Base-by-base conservation (phyloP, 768 basidiomycete genomes). In the Xerocomus spinulosus region DNA sequence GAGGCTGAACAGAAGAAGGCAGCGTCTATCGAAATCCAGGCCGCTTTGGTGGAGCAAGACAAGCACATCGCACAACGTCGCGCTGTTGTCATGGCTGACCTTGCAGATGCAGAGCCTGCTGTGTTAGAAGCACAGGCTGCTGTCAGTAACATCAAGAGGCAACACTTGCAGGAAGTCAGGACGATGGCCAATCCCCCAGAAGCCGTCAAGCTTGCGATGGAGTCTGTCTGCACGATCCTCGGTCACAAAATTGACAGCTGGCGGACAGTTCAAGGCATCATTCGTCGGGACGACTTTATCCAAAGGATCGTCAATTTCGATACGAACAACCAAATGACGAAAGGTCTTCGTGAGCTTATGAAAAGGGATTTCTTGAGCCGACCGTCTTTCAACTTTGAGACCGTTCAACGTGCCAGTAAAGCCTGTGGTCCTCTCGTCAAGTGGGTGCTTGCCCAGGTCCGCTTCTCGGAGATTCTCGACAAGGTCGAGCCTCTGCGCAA, bases 121-220 rank as follows among this genome's bases (percentile, higher is more conserved):
- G 96, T 99, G 25, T 67, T 89, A 18, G 94, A 98, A 13, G 96
- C 96, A 18, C 87, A 96, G 62, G 70, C 90, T 3, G 96, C 96
- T n/a, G 96, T 99, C 60, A 90, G 87, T 57, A 95, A 86, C 64
- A 98, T 99, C 75, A 96, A 91, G 70, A 83, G 83, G 56, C 89
- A 92, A 61, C 94, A 98, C 60, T 71, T 99, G 34, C 89, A 94
- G 62, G 96, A 99, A 80, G 96, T 98, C 34, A 82, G 96, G 58
- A 81, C 91, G 9, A 97, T 99, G 94, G 90, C 92, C 36, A 97
- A 97, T 61, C 96, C 96, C 38, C 96, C 96, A 0, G 96, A 98
- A 65, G 87, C 91, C 5, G 94, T 98, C 56, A 98, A 98, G 67
- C 70, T 95, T 37, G 92, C 96, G 14, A 98, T 98, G 93, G 96